A percentile compares a stretch with the other conserved stretches of the same genome.
phyloP scores from a whole-genome alignment of 1,284 basidiomycete species.

The Papiliotrema fonsecae region DNA sequence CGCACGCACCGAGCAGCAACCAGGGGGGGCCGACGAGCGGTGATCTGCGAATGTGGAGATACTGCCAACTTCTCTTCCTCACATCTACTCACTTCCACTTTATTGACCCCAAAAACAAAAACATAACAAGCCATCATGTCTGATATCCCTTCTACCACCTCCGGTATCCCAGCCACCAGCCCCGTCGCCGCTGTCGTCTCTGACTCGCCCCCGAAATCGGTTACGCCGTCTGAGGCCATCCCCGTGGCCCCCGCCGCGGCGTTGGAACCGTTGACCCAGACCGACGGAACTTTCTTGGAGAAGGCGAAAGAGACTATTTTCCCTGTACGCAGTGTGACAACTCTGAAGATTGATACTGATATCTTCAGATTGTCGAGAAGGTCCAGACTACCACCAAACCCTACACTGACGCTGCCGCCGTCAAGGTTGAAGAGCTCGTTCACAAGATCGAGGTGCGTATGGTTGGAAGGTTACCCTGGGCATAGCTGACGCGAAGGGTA shows the following conservation, averaged over 20 bases:
- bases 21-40: no score
- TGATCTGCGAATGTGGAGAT: no score
- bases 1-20: no score
- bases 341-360: background rate
- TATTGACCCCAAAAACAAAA: no score
- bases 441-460: slow-evolving; percentile 29
- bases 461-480: background rate
- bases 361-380: slow-evolving; percentile 30
- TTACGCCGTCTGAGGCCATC: slow-evolving; percentile 25
- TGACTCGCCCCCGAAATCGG: slow-evolving; percentile 20
- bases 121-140: slow-evolving; percentile 7
- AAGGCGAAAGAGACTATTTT: slow-evolving; percentile 31
- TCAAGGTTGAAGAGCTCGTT: slow-evolving; percentile 37
- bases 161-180: background rate
- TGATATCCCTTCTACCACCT: no score
- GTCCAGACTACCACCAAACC: slow-evolving; percentile 29
- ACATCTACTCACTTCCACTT: background rate
- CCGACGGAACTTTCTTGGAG: slow-evolving; percentile 27
- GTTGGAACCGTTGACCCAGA: slow-evolving; percentile 27
- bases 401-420: slow-evolving; percentile 39
- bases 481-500: background rate
- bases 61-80: no score
- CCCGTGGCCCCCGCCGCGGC: slow-evolving; percentile 22
- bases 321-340: slow-evolving; percentile 24
- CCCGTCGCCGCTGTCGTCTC: slow-evolving; percentile 6